A percentile compares a stretch with the other conserved stretches of the same genome.
These are phyloP conservation scores for Xylariaceae sp. DNA, from an alignment of 2,329 filamentous ascomycete genomes.

Conservation along the genomic window DNA sequence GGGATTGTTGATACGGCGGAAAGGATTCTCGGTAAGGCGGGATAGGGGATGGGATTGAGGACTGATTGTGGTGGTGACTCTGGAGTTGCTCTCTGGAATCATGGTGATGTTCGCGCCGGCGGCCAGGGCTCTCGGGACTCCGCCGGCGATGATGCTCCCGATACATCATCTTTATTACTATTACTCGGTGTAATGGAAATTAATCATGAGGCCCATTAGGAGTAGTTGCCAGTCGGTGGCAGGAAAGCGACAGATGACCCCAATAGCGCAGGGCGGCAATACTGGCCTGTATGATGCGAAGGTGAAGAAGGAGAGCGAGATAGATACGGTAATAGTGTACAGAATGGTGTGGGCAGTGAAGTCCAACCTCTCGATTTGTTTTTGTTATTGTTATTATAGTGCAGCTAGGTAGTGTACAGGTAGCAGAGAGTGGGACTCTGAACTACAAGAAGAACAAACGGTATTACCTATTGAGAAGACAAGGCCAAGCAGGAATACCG, in stretches of 20 bases:
- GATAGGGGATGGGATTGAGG: slow-evolving; percentile 20
- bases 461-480: too few relatives aligned
- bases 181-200: slow-evolving; percentile 14
- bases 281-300: slow-evolving; percentile 5
- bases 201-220: slow-evolving; percentile 25
- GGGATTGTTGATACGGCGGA: slow-evolving; percentile 1
- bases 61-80: slow-evolving; percentile 20
- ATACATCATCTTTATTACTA: slow-evolving; percentile 44
- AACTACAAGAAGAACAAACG: too few relatives aligned
- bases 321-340: background rate
- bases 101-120: slow-evolving; percentile 45
- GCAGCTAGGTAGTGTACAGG: background rate
- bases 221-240: slow-evolving; percentile 15
- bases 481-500: too few relatives aligned
- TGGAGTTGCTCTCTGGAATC: slow-evolving; percentile 40
- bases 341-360: background rate
- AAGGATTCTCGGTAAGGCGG: slow-evolving; percentile 21
- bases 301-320: too few relatives aligned
- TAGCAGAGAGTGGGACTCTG: slow-evolving; percentile 12
- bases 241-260: slow-evolving; percentile 11
- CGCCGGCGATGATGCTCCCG: slow-evolving; percentile 50
- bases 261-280: slow-evolving; percentile 7
- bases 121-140: slow-evolving; percentile 53
- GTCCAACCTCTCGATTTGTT: slow-evolving; percentile 9
- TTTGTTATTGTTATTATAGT: background rate